Percentiles rank a stretch among this genome's conserved stretches.
Evolutionary conservation across 164 flowering plant genomes (phyloP).

Genomic region (Akebia trifoliata): DNA sequence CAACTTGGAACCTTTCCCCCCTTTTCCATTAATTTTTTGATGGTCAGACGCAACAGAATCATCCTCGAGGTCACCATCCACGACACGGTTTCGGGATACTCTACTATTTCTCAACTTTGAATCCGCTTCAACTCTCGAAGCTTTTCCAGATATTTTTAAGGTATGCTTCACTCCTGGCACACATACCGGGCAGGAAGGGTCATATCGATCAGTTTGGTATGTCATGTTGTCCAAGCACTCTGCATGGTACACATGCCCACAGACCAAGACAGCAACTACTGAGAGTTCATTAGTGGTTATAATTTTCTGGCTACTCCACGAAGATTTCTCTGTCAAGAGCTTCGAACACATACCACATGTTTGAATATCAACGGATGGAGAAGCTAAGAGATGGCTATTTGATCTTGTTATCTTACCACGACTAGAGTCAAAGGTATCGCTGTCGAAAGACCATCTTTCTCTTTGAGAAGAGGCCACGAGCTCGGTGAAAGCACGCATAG

Average conservation of each 20-base stretch:
- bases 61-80: constrained; percentile 43
- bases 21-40: constrained; percentile 25
- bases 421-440: constrained; percentile 46
- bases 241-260: constrained; percentile 91
- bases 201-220: constrained; percentile 51
- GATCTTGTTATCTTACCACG: constrained; percentile 49
- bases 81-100: constrained; percentile 53
- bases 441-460: constrained; percentile 88
- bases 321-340: constrained; percentile 58
- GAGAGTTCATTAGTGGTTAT: constrained; percentile 43
- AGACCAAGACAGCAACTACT: constrained; percentile 66
- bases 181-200: constrained; percentile 82
- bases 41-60: constrained; percentile 26
- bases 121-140: constrained; percentile 49
- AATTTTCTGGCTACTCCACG: constrained; percentile 43
- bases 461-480: constrained; percentile 70
- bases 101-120: constrained; percentile 41
- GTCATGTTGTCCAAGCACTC: constrained; percentile 83
- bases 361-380: constrained; percentile 56
- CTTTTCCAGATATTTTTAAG: constrained; percentile 46
- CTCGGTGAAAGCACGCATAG: constrained; percentile 75
- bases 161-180: constrained; percentile 55
- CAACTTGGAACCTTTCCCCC: constrained; percentile 44
- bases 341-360: constrained; percentile 72
- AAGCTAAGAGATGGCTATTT: constrained; percentile 44